Percentiles rank a stretch among this genome's conserved stretches.
phyloP scores from a whole-genome alignment of 2,329 filamentous ascomycete genomes.

The Neurospora crassa region DNA sequence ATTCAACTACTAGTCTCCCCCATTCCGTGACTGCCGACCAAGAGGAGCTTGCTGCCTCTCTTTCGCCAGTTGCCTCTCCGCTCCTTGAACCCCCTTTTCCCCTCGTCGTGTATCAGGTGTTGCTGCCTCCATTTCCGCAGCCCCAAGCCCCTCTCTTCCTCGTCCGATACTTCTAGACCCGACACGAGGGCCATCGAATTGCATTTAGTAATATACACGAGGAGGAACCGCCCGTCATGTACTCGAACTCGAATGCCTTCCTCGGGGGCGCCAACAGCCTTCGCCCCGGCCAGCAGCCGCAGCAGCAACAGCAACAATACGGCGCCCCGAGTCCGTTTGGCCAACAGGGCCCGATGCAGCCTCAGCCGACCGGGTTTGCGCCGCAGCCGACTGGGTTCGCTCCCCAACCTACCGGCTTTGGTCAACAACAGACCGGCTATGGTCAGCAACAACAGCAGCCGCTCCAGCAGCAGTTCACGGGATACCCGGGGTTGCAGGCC shows the following conservation, averaged over 20 bases:
- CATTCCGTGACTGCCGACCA: not conserved
- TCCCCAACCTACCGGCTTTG: constrained; percentile 52
- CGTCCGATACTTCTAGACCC: not conserved
- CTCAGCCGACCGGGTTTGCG: constrained; percentile 23
- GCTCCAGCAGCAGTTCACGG: constrained; percentile 51
- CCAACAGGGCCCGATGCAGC: constrained; percentile 41
- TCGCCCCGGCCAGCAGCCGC: constrained; percentile 50
- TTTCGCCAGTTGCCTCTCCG: not conserved
- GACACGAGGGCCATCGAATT: not conserved
- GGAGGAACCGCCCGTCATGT: constrained; percentile 48
- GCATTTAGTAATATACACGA: not conserved
- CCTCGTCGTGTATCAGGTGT: not conserved
- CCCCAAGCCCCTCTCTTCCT: not conserved
- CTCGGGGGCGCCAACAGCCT: constrained; percentile 69
- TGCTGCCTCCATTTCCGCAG: not conserved
- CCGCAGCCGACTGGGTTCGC: constrained; percentile 48
- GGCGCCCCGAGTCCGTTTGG: constrained; percentile 35
- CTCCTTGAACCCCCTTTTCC: not conserved
- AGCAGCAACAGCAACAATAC: constrained; percentile 31
- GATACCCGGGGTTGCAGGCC: constrained; percentile 38
- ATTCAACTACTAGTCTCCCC: not conserved
- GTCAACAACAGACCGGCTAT: constrained; percentile 52
- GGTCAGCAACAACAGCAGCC: constrained; percentile 33
- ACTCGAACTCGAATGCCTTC: constrained; percentile 80
- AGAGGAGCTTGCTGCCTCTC: not conserved